phyloP scores from a whole-genome alignment of 495 filamentous ascomycete genomes.

The Penicillium desertorum region DNA sequence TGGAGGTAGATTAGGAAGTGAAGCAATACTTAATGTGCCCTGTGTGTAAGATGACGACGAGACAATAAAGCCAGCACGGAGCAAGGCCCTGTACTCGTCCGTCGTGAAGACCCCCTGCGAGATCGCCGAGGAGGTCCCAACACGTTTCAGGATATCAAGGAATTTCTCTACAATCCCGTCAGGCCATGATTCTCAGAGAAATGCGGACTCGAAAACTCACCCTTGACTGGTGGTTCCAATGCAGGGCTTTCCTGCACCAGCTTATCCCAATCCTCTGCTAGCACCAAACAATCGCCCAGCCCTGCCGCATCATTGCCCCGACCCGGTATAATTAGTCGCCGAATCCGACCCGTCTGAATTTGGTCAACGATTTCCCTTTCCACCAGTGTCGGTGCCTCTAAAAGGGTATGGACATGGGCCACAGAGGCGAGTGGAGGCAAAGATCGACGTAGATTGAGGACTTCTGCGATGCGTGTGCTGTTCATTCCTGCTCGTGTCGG shows the following conservation, averaged over 20 bases:
- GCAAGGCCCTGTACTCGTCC: conserved; percentile 57
- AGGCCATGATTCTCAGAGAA: background rate
- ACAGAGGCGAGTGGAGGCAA: conserved; percentile 71
- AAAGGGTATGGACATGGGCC: conserved; percentile 68
- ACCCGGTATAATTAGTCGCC: conserved; percentile 66
- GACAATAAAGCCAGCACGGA: conserved; percentile 69
- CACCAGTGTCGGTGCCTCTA: conserved; percentile 63
- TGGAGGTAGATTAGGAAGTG: conserved; percentile 49
- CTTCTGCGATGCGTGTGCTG: conserved; percentile 66
- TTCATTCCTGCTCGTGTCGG: conserved; percentile 72
- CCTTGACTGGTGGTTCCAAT: conserved; percentile 51
- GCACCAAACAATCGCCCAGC: conserved; percentile 70
- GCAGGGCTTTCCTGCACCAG: conserved; percentile 47
- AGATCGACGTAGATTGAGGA: conserved; percentile 63
- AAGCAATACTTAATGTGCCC: conserved; percentile 49
- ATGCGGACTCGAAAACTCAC: conserved; percentile 22
- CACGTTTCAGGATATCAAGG: conserved; percentile 49
- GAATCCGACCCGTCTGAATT: conserved; percentile 55
- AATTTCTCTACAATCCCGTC: conserved; percentile 49
- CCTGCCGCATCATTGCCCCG: conserved; percentile 58
- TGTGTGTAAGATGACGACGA: conserved; percentile 51
- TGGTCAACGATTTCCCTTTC: conserved; percentile 74
- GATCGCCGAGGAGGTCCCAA: conserved; percentile 56
- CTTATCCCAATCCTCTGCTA: conserved; percentile 60
- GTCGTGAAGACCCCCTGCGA: conserved; percentile 46